Evolutionary conservation across 2,329 filamentous ascomycete genomes (phyloP).

Genomic region (Stagonosporopsis vannaccii): DNA sequence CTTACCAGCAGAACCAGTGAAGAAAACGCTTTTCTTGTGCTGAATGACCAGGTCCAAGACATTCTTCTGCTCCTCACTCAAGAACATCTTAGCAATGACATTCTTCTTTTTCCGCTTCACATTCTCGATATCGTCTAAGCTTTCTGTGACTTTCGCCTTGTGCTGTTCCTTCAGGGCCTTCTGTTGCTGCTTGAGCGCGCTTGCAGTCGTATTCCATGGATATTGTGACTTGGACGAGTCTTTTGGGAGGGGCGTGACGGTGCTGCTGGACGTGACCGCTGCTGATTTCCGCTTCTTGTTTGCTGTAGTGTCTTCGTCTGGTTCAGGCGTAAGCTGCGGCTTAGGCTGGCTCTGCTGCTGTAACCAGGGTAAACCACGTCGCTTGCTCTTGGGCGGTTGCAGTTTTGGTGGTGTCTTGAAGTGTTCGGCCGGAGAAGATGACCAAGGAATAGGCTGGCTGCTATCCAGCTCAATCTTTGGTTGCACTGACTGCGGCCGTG

Average conservation of each 20-base stretch:
- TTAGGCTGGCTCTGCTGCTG: constrained; percentile 47
- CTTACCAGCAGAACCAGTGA: constrained; percentile 87
- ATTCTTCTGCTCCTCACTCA: constrained; percentile 86
- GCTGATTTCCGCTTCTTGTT: constrained; percentile 42
- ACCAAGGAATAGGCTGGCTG: constrained; percentile 73
- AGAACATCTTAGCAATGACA: constrained; percentile 65
- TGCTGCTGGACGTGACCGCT: constrained; percentile 46
- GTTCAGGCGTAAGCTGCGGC: constrained; percentile 30
- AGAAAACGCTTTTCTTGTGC: constrained; percentile 88
- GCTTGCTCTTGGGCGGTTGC: constrained; percentile 25
- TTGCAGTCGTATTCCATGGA: constrained; percentile 77
- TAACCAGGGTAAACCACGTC: constrained; percentile 65
- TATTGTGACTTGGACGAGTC: constrained; percentile 44
- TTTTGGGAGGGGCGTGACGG: constrained; percentile 55
- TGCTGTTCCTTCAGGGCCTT: constrained; percentile 72
- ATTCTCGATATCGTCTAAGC: constrained; percentile 55
- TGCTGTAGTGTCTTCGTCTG: constrained; percentile 24
- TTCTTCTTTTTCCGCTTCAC: constrained; percentile 54
- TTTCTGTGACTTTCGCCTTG: constrained; percentile 52
- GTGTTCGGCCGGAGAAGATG: constrained; percentile 66
- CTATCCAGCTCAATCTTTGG: constrained; percentile 48
- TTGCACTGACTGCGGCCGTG: constrained; percentile 31
- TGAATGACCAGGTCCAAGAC: constrained; percentile 85
- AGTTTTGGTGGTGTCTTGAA: constrained; percentile 42
- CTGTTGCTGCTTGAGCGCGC: constrained; percentile 78